These are phyloP conservation scores for Geosmithia putterillii DNA, from an alignment of 2,329 filamentous ascomycete species.

Conservation along the genomic window DNA sequence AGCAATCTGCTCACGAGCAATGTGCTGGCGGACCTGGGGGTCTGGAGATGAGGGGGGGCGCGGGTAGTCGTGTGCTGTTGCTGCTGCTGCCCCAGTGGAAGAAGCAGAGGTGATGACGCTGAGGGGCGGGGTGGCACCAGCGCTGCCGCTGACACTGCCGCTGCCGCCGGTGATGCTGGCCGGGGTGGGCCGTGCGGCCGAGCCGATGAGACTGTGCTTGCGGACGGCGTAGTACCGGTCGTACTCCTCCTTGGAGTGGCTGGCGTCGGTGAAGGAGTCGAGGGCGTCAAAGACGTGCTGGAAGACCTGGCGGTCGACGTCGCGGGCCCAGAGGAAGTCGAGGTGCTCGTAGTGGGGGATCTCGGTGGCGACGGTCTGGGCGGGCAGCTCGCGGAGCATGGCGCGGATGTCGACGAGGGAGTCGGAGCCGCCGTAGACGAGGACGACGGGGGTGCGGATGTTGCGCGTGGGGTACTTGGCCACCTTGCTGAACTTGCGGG, in stretches of 20 bases:
- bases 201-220: conserved; percentile 34
- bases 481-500: conserved; percentile 85
- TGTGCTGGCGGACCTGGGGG: not conserved
- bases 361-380: conserved; percentile 72
- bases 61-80: not conserved
- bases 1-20: not conserved
- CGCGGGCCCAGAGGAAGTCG: conserved; percentile 87
- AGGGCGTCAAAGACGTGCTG: conserved; percentile 85
- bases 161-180: not conserved
- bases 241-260: conserved; percentile 48
- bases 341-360: conserved; percentile 93
- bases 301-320: conserved; percentile 76
- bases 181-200: conserved; percentile 7
- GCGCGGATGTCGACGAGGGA: conserved; percentile 87
- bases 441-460: conserved; percentile 87
- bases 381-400: conserved; percentile 81
- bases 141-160: too few relatives aligned
- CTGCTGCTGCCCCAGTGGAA: not conserved
- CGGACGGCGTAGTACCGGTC: conserved; percentile 41
- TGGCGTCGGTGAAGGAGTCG: conserved; percentile 51
- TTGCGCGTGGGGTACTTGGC: conserved; percentile 94
- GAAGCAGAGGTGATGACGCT: conserved; percentile 5
- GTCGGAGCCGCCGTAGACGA: conserved; percentile 89
- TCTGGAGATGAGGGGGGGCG: not conserved
- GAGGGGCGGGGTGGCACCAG: too few relatives aligned